Base-by-base conservation (phyloP, 805 yeast species). In the Wickerhamomyces canadensis region DNA sequence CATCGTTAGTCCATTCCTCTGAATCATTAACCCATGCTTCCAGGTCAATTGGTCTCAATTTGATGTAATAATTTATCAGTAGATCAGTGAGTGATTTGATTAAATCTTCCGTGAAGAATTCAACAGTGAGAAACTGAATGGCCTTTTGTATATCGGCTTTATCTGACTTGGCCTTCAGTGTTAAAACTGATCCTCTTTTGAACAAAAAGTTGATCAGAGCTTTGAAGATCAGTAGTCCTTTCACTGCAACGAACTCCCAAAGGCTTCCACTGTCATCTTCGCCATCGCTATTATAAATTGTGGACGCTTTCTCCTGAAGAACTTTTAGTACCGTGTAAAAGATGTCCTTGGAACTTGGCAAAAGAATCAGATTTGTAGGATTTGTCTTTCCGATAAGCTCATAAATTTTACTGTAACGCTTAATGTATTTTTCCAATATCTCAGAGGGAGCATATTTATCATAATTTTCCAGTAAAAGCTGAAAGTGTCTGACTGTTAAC, bases 1-100 rank as follows among this genome's bases (percentile, higher is more conserved):
- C 95, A 52, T 87, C 95, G 45, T 80, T 78, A 16, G 84, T 78
- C 86, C 95, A 93, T 57, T 87, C 96, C 56, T 88, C 98, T 0
- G 98, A 96, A 42, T 88, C 95, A 14, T 72, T 58, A 11, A 68
- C 56, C 98, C 98, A 93, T 27, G 76, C 65, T 48, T 84, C 94
- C 33, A 91, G 58, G 54, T 89, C 97, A 2, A 72, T 58, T 0
- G 91, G 87, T 41, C 79, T 75, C 33, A 89, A 59, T 38, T 81
- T 74, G 44, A 93, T 66, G 58, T 86, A 89, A 76, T 81, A 80
- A 28, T 71, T 67, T 41, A 88, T 78, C 25, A 89, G 64, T 30
- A 84, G 60, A 42, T 82, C 83, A 11, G 85, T 72, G 11, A 91
- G 57, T 18, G 74, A 70, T 19, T 67, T 67, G 16, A 85, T 62